phyloP scores from a whole-genome alignment of 2,329 filamentous ascomycete species.

The Cladorrhinum sp. region DNA sequence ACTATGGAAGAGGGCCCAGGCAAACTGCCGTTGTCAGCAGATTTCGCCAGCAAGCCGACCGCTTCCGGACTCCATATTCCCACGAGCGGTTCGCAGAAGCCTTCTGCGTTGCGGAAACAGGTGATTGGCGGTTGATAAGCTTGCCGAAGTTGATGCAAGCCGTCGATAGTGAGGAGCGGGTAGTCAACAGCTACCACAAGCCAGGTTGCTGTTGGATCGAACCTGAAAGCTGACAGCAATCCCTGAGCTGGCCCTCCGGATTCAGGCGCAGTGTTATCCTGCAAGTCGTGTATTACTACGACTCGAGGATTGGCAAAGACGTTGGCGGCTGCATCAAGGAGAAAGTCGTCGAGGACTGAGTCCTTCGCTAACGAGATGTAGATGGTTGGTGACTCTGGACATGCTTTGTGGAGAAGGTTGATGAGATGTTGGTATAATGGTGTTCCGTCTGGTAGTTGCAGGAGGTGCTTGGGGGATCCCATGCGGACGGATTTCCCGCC shows the following conservation, averaged over 20 bases:
- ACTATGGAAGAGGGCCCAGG: slow-evolving; percentile 17
- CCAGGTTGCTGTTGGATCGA: slow-evolving; percentile 30
- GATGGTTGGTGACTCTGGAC: slow-evolving; percentile 2
- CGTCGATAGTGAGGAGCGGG: slow-evolving; percentile 30
- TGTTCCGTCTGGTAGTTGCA: slow-evolving; percentile 28
- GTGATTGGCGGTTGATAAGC: slow-evolving; percentile 31
- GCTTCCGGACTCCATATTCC: slow-evolving; percentile 36
- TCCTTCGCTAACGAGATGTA: slow-evolving; percentile 13
- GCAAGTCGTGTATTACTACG: slow-evolving; percentile 4
- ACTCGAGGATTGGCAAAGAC: no score
- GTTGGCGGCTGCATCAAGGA: neutral
- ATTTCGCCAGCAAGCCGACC: slow-evolving; percentile 24
- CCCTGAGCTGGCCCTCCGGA: slow-evolving; percentile 24
- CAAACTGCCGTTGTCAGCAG: neutral
- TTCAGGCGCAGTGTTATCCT: neutral
- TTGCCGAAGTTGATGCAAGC: slow-evolving; percentile 29
- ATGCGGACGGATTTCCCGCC: slow-evolving; percentile 34
- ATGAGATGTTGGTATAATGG: slow-evolving; percentile 29
- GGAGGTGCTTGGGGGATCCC: slow-evolving; percentile 33
- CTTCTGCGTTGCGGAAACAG: slow-evolving; percentile 33
- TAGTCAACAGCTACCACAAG: slow-evolving; percentile 36
- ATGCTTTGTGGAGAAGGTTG: slow-evolving; percentile 6
- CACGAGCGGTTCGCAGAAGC: slow-evolving; percentile 35
- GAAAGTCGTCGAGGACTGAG: slow-evolving; percentile 10
- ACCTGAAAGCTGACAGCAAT: slow-evolving; percentile 32